These are phyloP conservation scores for Pleurotus platypus DNA, from an alignment of 768 basidiomycete genomes.

Conservation along the genomic window DNA sequence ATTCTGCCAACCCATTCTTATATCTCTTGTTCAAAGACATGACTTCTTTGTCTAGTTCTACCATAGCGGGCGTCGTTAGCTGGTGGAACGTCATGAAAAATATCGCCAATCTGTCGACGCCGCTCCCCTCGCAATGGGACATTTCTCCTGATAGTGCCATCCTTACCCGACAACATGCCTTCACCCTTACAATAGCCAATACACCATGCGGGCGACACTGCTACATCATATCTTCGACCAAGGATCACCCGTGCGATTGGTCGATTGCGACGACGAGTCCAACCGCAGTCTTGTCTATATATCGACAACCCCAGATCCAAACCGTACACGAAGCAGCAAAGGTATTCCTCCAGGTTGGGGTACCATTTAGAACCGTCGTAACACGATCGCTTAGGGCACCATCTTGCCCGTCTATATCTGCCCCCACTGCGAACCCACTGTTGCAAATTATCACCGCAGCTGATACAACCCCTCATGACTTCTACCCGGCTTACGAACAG, in stretches of 20 bases:
- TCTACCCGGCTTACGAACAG: not conserved
- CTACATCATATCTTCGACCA: not conserved
- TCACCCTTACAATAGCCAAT: not conserved
- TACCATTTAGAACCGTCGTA: not conserved
- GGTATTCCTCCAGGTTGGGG: not conserved
- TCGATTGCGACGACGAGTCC: not conserved
- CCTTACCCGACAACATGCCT: not conserved
- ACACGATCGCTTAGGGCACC: not conserved
- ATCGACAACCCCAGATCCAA: not conserved
- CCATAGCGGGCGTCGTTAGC: not conserved
- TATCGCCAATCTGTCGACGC: not conserved
- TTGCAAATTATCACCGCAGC: not conserved
- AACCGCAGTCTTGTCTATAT: not conserved
- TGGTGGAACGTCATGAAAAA: not conserved
- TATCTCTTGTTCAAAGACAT: not conserved
- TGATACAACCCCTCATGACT: not conserved
- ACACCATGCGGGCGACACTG: not conserved
- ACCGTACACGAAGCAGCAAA: not conserved
- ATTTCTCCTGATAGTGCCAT: not conserved
- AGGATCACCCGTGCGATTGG: not conserved
- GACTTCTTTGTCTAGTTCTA: not conserved
- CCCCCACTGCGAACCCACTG: too few relatives aligned
- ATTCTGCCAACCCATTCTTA: not conserved
- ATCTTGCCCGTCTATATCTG: too few relatives aligned
- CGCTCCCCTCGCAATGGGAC: not conserved